Evolutionary conservation across 2,329 filamentous ascomycete species (phyloP).

Genomic region (Ilyonectria sp.): DNA sequence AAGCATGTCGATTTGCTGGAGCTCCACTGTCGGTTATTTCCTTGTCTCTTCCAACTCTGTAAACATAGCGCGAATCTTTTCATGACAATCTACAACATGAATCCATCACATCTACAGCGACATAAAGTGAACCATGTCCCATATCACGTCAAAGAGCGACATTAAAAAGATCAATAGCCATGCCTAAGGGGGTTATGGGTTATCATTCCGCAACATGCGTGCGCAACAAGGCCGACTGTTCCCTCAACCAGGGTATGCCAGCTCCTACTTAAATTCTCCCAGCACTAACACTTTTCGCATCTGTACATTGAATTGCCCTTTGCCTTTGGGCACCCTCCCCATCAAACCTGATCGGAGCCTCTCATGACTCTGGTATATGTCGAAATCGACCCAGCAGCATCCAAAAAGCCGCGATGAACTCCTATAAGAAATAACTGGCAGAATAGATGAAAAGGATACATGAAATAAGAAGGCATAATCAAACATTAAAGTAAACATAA

Average conservation of each 20-base stretch:
- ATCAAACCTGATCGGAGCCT: slow-evolving; percentile 18
- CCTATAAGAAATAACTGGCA: slow-evolving; percentile 29
- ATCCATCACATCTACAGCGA: background rate
- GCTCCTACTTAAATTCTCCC: background rate
- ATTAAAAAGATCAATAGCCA: background rate
- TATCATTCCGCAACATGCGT: slow-evolving; percentile 1
- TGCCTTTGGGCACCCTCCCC: slow-evolving; percentile 2
- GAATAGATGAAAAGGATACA: slow-evolving; percentile 29
- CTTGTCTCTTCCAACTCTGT: slow-evolving; percentile 9
- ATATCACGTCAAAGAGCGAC: background rate
- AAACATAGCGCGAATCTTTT: slow-evolving; percentile 18
- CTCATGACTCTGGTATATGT: slow-evolving; percentile 32
- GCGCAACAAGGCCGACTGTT: slow-evolving; percentile 3
- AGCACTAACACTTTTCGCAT: background rate
- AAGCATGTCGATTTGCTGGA: slow-evolving; percentile 3
- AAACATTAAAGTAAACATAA: slow-evolving; percentile 15
- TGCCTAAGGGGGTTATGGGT: background rate
- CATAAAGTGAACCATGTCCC: background rate
- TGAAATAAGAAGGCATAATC: slow-evolving; percentile 24
- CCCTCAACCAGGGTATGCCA: background rate
- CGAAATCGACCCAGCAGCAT: slow-evolving; percentile 42
- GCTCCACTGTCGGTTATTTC: background rate
- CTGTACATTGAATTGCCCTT: slow-evolving; percentile 19
- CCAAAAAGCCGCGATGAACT: slow-evolving; percentile 43
- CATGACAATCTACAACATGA: slow-evolving; percentile 15